Percentiles rank a stretch among this genome's conserved stretches.
These are phyloP conservation scores for Citrus trifoliata DNA, from an alignment of 345 rosid genomes.

Conservation along the genomic window DNA sequence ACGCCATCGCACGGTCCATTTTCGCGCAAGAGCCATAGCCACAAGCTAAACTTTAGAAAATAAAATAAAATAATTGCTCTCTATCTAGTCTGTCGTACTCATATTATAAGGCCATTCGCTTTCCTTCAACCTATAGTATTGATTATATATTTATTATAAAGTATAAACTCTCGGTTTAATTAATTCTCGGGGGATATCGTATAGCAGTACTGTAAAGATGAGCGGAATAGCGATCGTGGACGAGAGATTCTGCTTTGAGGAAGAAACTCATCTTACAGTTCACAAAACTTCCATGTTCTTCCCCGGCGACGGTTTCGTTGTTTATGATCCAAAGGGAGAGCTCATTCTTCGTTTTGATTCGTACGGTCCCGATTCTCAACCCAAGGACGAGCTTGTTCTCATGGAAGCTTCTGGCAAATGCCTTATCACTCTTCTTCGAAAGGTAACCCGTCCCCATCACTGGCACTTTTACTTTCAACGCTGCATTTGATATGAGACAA, in stretches of 20 bases:
- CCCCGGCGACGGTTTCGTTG: conserved; percentile 39
- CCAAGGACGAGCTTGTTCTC: conserved; percentile 39
- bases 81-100: too few relatives aligned
- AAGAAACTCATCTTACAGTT: conserved; percentile 30
- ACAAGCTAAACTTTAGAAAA: too few relatives aligned
- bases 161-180: too few relatives aligned
- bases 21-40: too few relatives aligned
- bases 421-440: conserved; percentile 38
- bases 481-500: too few relatives aligned
- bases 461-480: not conserved
- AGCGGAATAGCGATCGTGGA: conserved; percentile 16
- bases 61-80: too few relatives aligned
- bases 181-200: too few relatives aligned
- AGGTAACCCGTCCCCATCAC: conserved; percentile 13
- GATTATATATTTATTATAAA: too few relatives aligned
- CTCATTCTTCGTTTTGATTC: conserved; percentile 35
- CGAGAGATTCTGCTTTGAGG: conserved; percentile 28
- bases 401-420: conserved; percentile 42
- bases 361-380: conserved; percentile 20
- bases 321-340: conserved; percentile 23
- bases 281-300: conserved; percentile 36
- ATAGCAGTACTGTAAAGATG: not conserved
- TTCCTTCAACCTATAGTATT: too few relatives aligned
- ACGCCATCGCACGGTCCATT: too few relatives aligned
- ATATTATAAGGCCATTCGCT: too few relatives aligned